phyloP scores from a whole-genome alignment of 305 asterid species.

The Fraxinus greggii region DNA sequence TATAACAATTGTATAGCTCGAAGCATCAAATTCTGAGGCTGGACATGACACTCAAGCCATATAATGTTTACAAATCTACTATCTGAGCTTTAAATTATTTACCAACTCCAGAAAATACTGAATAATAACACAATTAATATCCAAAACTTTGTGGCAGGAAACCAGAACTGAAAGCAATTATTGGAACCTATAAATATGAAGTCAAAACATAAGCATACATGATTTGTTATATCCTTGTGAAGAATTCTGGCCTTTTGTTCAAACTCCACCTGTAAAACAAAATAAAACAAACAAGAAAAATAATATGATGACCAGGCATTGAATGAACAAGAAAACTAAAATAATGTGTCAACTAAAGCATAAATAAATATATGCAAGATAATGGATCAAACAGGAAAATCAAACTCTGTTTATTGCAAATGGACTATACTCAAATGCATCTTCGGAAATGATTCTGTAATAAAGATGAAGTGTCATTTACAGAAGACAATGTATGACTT shows the following conservation, averaged over 20 bases:
- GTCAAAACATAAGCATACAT: slow-evolving; percentile 34
- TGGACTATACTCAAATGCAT: neutral
- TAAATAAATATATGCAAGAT: neutral
- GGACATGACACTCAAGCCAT: neutral
- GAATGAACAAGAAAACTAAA: neutral
- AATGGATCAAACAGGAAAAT: neutral
- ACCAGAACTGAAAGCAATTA: slow-evolving; percentile 6
- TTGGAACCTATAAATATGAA: slow-evolving; percentile 14
- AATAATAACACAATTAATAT: neutral
- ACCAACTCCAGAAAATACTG: neutral
- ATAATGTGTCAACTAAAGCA: neutral
- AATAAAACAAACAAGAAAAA: neutral
- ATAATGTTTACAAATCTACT: neutral
- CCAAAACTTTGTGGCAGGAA: neutral
- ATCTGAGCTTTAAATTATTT: slow-evolving; percentile 1
- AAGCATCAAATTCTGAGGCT: neutral
- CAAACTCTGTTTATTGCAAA: neutral
- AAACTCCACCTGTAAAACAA: slow-evolving; percentile 45
- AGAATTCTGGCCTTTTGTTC: slow-evolving; percentile 44
- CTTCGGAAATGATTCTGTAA: neutral
- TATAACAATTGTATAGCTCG: neutral
- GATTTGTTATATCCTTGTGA: slow-evolving; percentile 47
- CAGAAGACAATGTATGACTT: neutral
- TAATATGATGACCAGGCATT: neutral
- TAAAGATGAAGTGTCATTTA: neutral